phyloP scores from a whole-genome alignment of 2,329 filamentous ascomycete genomes.

The Aureobasidium sp. region DNA sequence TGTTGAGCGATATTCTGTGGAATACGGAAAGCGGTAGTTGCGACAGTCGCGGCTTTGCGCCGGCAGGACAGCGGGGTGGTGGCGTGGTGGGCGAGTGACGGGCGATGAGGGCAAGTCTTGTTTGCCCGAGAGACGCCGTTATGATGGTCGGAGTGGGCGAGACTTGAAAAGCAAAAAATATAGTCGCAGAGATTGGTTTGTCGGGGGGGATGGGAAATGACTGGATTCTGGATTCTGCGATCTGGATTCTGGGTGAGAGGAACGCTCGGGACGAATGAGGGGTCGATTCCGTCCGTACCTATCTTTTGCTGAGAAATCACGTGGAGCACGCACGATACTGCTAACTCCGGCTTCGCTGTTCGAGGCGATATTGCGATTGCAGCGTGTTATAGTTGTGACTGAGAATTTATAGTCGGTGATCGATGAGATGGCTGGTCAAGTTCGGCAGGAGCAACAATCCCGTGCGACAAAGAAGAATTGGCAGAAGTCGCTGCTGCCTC shows the following conservation, averaged over 20 bases:
- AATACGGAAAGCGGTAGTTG: not conserved
- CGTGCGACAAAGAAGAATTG: not conserved
- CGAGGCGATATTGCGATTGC: not conserved
- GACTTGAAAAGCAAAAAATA: not conserved
- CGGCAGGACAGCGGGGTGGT: constrained; percentile 7
- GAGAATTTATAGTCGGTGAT: not conserved
- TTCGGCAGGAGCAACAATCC: not conserved
- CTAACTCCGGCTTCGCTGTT: not conserved
- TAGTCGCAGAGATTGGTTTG: not conserved
- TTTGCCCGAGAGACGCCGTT: not conserved
- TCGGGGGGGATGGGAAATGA: not conserved
- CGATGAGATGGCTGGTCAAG: not conserved
- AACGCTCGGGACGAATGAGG: not conserved
- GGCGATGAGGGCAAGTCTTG: not conserved
- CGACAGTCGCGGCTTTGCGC: constrained; percentile 9
- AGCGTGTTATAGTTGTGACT: not conserved
- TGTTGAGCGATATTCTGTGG: not conserved
- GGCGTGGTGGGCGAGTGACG: constrained; percentile 10
- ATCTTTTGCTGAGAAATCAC: constrained; percentile 8
- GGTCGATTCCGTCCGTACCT: not conserved
- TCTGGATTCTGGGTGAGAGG: not conserved
- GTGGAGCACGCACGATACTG: not conserved
- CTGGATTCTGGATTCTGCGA: not conserved
- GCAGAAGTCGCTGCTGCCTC: constrained; percentile 3
- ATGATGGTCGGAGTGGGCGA: not conserved